Conservation (phyloP, 495 filamentous ascomycete species). For the Neurospora sp. region DNA sequence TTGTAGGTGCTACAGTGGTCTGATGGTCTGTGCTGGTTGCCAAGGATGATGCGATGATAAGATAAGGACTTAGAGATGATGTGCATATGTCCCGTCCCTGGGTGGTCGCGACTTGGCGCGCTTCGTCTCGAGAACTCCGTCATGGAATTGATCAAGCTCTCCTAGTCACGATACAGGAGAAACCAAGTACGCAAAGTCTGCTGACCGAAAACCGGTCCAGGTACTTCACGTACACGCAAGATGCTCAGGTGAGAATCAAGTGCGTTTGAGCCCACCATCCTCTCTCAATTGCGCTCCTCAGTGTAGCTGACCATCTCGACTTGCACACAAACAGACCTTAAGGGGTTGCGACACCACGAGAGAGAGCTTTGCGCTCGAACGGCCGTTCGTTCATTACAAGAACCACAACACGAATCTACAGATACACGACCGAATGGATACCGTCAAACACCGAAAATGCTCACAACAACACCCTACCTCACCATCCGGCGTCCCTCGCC, state of each 20-base stretch:
- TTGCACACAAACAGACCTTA: neutral
- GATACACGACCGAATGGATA: neutral
- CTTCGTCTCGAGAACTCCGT: neutral
- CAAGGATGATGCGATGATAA: neutral
- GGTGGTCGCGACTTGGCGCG: neutral
- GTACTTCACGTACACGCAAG: neutral
- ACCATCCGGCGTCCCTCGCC: conserved; percentile 65
- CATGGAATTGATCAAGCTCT: neutral
- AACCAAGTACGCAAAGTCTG: neutral
- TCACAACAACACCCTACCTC: conserved; percentile 45
- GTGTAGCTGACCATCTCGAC: neutral
- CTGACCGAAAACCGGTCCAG: neutral
- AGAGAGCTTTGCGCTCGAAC: neutral
- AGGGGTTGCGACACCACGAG: neutral
- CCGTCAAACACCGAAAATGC: conserved; percentile 26
- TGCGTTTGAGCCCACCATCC: neutral
- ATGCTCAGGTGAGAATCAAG: neutral
- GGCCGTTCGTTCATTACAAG: neutral
- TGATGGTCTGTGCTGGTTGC: neutral
- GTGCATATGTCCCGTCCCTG: neutral
- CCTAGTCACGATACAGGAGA: neutral
- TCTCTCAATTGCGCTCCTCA: neutral
- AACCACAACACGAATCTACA: neutral
- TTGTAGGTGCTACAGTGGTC: neutral
- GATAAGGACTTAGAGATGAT: neutral